These are phyloP conservation scores for Coprinopsis sp. DNA, from an alignment of 768 basidiomycete species.

Conservation along the genomic window DNA sequence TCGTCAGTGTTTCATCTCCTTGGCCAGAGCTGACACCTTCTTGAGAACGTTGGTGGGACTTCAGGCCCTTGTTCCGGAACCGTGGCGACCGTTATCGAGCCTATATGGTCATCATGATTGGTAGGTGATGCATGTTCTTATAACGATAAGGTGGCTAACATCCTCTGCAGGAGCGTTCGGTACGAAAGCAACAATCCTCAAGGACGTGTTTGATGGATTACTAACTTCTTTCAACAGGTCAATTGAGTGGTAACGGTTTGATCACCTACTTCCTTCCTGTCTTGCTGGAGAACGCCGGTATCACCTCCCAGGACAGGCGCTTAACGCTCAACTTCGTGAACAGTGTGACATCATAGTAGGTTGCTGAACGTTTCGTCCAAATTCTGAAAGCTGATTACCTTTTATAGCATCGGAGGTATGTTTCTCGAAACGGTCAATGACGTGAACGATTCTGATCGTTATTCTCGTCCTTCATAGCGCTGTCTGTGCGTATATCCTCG, in stretches of 20 bases:
- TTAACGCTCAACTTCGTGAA: slow-evolving; percentile 50
- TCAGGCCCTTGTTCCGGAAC: slow-evolving; percentile 44
- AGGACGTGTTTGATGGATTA: not conserved
- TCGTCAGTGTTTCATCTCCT: too few species aligned
- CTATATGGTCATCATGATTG: slow-evolving; percentile 48
- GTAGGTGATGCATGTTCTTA: slow-evolving; percentile 17
- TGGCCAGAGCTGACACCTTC: not conserved
- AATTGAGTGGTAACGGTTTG: slow-evolving; percentile 45
- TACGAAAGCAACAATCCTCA: slow-evolving; percentile 6
- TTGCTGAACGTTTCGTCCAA: not conserved
- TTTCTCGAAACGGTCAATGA: not conserved
- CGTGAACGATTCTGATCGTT: not conserved
- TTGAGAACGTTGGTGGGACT: slow-evolving; percentile 51
- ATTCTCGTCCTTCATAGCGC: slow-evolving; percentile 19
- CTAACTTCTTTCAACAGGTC: slow-evolving; percentile 21
- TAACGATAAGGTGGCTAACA: not conserved
- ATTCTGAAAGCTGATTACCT: not conserved
- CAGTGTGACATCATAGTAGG: slow-evolving; percentile 44
- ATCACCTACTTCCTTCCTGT: slow-evolving; percentile 48
- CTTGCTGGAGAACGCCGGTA: slow-evolving; percentile 43
- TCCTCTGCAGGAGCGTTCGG: slow-evolving; percentile 21
- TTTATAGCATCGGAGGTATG: slow-evolving; percentile 33
- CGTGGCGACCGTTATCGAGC: slow-evolving; percentile 42
- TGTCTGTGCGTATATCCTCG: slow-evolving; percentile 19
- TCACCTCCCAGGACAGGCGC: slow-evolving; percentile 34